Conservation (phyloP, 495 filamentous ascomycete species). For the Penicillium longicatenatum region DNA sequence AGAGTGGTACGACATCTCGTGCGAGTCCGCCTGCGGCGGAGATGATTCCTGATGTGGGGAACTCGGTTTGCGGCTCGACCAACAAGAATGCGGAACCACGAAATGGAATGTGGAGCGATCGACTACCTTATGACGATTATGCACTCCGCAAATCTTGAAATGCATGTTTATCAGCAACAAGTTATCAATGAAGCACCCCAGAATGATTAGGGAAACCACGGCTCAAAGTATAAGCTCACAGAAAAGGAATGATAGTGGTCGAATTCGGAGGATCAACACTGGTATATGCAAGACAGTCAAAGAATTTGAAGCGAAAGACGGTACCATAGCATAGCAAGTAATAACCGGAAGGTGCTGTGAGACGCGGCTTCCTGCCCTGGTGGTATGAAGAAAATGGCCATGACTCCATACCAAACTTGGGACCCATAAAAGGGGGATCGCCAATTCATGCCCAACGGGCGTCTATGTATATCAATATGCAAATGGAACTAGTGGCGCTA, state of each 20-base stretch:
- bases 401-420: neutral
- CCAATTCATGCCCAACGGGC: neutral
- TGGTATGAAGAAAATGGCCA: neutral
- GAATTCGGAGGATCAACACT: neutral
- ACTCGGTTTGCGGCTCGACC: constrained; percentile 17
- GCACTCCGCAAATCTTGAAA: constrained; percentile 11
- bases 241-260: neutral
- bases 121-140: constrained; percentile 19
- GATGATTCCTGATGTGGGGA: constrained; percentile 30
- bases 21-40: constrained; percentile 32
- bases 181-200: neutral
- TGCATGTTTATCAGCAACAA: neutral
- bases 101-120: constrained; percentile 33
- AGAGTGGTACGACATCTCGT: constrained; percentile 33
- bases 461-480: neutral
- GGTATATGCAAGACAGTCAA: neutral
- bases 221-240: neutral
- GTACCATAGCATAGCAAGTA: neutral
- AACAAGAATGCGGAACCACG: constrained; percentile 15
- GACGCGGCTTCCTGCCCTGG: neutral
- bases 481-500: neutral
- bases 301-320: neutral
- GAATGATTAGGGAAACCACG: neutral
- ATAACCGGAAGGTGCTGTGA: neutral
- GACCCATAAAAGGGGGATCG: neutral